These are phyloP conservation scores for Microthyrium microscopicum DNA, from an alignment of 2,329 filamentous ascomycete genomes.

Conservation along the genomic window DNA sequence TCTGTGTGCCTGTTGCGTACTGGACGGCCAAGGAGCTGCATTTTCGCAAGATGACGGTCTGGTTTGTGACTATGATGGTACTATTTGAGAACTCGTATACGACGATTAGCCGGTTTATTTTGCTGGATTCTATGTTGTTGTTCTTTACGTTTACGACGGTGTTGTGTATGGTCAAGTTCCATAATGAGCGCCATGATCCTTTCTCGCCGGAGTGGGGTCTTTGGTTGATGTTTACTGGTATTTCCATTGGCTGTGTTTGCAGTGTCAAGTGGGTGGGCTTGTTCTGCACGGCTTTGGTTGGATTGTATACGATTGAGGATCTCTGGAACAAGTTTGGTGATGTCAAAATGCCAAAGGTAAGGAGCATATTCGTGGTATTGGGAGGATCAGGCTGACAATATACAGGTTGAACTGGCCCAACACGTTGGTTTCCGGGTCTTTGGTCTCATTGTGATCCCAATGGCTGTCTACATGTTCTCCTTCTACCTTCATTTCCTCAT, in stretches of 20 bases:
- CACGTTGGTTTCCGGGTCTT: conserved; percentile 69
- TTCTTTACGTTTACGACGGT: conserved; percentile 98
- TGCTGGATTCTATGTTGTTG: conserved; percentile 95
- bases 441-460: conserved; percentile 74
- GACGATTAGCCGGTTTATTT: conserved; percentile 94
- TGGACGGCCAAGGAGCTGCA: conserved; percentile 85
- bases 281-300: conserved; percentile 88
- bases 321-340: conserved; percentile 98
- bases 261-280: conserved; percentile 97
- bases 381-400: conserved; percentile 12
- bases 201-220: conserved; percentile 87
- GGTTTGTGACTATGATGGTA: conserved; percentile 92
- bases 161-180: conserved; percentile 94
- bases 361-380: conserved; percentile 14
- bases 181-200: conserved; percentile 67
- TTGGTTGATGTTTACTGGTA: conserved; percentile 83
- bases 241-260: conserved; percentile 95
- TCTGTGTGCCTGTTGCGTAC: conserved; percentile 87
- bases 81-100: conserved; percentile 99
- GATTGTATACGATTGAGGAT: conserved; percentile 89
- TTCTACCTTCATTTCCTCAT: conserved; percentile 93
- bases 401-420: conserved; percentile 47
- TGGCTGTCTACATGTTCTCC: conserved; percentile 86
- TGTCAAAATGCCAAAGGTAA: conserved; percentile 69
- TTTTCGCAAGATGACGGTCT: conserved; percentile 72